Evolutionary conservation across 306 rosid species (phyloP).

Genomic region (Quercus suber): DNA sequence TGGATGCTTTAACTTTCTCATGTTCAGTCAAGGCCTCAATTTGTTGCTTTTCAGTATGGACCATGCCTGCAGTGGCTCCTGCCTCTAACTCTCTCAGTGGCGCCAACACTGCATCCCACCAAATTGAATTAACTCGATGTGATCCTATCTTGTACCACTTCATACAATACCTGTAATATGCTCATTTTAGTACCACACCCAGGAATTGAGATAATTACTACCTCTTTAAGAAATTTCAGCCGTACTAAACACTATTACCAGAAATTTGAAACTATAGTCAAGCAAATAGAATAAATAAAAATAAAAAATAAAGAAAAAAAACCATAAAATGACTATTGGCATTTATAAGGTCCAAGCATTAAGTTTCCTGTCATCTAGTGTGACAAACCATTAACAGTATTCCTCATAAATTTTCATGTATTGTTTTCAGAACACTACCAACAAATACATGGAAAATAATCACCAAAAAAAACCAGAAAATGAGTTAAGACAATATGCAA

Average conservation of each 20-base stretch:
- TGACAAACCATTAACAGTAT: too few relatives aligned
- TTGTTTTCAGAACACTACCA: background rate
- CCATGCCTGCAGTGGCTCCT: slow-evolving; percentile 49
- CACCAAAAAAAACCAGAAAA: background rate
- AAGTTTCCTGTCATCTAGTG: too few relatives aligned
- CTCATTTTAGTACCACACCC: slow-evolving; percentile 21
- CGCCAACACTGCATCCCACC: slow-evolving; percentile 89
- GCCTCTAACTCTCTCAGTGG: slow-evolving; percentile 77
- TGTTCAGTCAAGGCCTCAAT: slow-evolving; percentile 12
- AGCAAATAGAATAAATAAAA: background rate
- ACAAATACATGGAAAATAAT: background rate
- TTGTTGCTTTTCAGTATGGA: slow-evolving; percentile 21
- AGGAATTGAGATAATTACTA: slow-evolving; percentile 19
- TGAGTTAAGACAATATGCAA: background rate
- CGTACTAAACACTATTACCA: background rate
- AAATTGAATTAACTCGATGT: slow-evolving; percentile 63
- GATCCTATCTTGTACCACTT: slow-evolving; percentile 88
- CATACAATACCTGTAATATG: slow-evolving; percentile 64
- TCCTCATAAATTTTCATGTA: background rate
- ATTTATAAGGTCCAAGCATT: background rate
- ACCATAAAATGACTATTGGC: background rate
- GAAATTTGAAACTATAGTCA: background rate
- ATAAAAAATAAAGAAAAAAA: background rate
- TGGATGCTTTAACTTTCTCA: slow-evolving; percentile 5
- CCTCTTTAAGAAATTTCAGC: background rate